phyloP scores from a whole-genome alignment of 208 protist species.

The Leishmania mexicana region DNA sequence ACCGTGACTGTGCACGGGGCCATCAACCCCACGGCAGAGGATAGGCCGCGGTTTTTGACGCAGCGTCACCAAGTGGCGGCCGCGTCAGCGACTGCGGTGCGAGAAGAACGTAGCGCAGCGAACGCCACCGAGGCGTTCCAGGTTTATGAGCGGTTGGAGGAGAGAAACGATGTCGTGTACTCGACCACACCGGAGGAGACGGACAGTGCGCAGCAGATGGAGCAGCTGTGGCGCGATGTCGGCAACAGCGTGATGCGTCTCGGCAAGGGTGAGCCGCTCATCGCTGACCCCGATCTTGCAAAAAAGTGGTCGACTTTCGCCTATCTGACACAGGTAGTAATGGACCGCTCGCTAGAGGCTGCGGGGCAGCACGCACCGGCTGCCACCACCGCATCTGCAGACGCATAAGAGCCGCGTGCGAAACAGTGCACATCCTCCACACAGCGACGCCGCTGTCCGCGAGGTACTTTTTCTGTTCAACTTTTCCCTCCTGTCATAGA shows the following conservation, averaged over 20 bases:
- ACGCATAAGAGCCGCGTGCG: neutral
- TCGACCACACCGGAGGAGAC: constrained; percentile 33
- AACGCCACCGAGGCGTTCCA: constrained; percentile 19
- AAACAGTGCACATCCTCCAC: neutral
- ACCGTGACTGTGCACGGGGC: constrained; percentile 57
- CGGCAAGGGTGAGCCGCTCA: constrained; percentile 40
- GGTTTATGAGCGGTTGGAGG: constrained; percentile 28
- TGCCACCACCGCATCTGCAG: neutral
- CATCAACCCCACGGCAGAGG: constrained; percentile 63
- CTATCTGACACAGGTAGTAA: constrained; percentile 59
- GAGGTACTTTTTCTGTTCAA: neutral
- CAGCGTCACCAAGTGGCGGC: constrained; percentile 16
- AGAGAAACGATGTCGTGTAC: constrained; percentile 33
- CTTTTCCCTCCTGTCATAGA: too few relatives aligned
- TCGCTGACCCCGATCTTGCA: constrained; percentile 46
- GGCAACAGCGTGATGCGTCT: constrained; percentile 49
- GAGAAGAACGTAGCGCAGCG: constrained; percentile 20
- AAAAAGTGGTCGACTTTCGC: constrained; percentile 54
- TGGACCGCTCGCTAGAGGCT: constrained; percentile 57
- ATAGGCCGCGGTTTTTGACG: constrained; percentile 36
- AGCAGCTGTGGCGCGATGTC: constrained; percentile 76
- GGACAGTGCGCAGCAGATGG: constrained; percentile 44
- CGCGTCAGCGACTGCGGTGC: constrained; percentile 15
- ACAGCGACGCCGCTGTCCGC: neutral
- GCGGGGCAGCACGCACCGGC: constrained; percentile 32